These are phyloP conservation scores for Myotisia sp. DNA, from an alignment of 2,329 filamentous ascomycete species.

Conservation along the genomic window DNA sequence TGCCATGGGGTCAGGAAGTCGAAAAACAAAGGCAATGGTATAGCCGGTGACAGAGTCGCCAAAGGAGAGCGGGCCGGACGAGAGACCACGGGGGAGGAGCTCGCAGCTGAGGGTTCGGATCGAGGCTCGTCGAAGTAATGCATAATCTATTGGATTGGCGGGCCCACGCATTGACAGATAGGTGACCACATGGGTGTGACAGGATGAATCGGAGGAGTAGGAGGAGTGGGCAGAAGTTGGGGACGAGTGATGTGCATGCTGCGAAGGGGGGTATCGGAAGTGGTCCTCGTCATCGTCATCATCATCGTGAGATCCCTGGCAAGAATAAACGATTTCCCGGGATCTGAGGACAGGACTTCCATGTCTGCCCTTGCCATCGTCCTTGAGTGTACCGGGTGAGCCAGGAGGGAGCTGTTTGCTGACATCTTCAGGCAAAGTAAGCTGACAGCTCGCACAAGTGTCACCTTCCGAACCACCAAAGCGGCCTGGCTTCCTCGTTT, in stretches of 20 bases:
- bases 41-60: conserved; percentile 43
- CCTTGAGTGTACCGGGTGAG: conserved; percentile 37
- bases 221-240: conserved; percentile 29
- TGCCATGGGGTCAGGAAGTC: conserved; percentile 43
- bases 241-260: conserved; percentile 25
- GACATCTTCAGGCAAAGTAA: conserved; percentile 41
- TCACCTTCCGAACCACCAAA: conserved; percentile 34
- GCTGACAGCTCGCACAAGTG: conserved; percentile 44
- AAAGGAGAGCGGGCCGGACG: conserved; percentile 45
- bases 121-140: conserved; percentile 41
- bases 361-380: conserved; percentile 36
- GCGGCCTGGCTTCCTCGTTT: conserved; percentile 33
- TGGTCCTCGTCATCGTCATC: conserved; percentile 23
- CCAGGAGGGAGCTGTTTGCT: conserved; percentile 40
- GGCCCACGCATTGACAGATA: conserved; percentile 46
- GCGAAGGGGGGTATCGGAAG: conserved; percentile 16
- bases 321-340: conserved; percentile 39
- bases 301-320: conserved; percentile 28
- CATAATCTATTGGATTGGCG: conserved; percentile 39
- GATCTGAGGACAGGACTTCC: conserved; percentile 43
- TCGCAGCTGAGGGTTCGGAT: conserved; percentile 46
- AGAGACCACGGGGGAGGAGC: conserved; percentile 40
- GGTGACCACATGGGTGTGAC: conserved; percentile 43
- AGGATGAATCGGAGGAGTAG: conserved; percentile 31
- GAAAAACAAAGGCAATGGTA: conserved; percentile 47